Evolutionary conservation across 179 eudicot species (phyloP).

Genomic region (Carnegiea gigantea): DNA sequence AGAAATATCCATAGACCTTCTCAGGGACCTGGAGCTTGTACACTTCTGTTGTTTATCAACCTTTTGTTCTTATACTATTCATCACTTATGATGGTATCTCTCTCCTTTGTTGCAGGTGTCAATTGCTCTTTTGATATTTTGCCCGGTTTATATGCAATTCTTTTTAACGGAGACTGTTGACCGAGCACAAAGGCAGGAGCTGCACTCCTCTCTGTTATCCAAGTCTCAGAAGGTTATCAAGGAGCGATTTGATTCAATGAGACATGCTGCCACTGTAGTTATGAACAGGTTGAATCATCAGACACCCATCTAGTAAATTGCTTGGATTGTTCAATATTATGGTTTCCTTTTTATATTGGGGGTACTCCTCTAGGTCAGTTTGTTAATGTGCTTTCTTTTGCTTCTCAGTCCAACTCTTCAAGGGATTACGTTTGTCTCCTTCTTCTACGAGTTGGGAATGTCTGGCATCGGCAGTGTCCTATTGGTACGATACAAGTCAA

Average conservation of each 20-base stretch:
- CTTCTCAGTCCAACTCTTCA: slow-evolving; percentile 57
- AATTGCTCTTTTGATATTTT: slow-evolving; percentile 61
- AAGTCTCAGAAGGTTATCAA: slow-evolving; percentile 41
- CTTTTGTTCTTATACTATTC: not conserved
- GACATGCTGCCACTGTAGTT: slow-evolving; percentile 52
- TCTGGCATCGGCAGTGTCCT: slow-evolving; percentile 77
- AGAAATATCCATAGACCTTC: not conserved
- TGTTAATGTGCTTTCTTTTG: slow-evolving; percentile 21
- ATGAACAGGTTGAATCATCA: slow-evolving; percentile 42
- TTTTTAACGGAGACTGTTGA: slow-evolving; percentile 62
- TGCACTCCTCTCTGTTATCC: slow-evolving; percentile 32
- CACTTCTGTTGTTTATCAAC: not conserved
- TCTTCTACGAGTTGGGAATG: slow-evolving; percentile 90
- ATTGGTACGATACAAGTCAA: slow-evolving; percentile 44
- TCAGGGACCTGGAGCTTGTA: not conserved
- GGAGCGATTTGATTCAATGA: slow-evolving; percentile 63
- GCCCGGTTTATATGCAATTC: slow-evolving; percentile 66
- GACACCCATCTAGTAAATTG: not conserved
- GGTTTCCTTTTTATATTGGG: not conserved
- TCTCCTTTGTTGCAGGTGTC: slow-evolving; percentile 51
- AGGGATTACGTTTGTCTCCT: slow-evolving; percentile 63
- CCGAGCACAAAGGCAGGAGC: slow-evolving; percentile 39
- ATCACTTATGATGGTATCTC: not conserved
- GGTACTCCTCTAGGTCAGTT: not conserved
- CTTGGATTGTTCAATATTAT: not conserved